phyloP scores from a whole-genome alignment of 345 rosid species.

The Melastoma malabathricum region DNA sequence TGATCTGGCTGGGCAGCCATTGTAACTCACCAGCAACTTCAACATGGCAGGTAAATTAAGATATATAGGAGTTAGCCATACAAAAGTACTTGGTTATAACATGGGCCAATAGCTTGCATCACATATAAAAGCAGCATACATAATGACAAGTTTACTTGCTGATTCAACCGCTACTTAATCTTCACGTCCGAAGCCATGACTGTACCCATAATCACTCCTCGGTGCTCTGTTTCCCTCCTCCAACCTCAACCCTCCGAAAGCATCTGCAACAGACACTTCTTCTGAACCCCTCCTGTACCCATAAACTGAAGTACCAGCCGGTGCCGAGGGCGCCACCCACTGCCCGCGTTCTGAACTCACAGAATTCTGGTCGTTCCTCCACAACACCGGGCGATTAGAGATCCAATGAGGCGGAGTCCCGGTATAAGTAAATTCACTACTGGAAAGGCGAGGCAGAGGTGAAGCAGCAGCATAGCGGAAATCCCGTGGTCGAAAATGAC shows the following conservation, averaged over 20 bases:
- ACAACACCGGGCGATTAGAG: neutral
- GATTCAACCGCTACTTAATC: neutral
- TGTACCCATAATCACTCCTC: neutral
- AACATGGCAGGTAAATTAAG: no score
- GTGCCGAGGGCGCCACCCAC: constrained; percentile 4
- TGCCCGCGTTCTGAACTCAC: no score
- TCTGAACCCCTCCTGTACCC: neutral
- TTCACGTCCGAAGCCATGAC: neutral
- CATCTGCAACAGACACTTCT: neutral
- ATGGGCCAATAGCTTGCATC: no score
- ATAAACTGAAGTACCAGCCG: neutral
- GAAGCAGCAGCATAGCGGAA: neutral
- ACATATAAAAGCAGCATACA: no score
- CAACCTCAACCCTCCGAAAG: constrained; percentile 8
- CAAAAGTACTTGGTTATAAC: no score
- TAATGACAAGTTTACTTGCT: neutral
- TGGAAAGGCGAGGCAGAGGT: neutral
- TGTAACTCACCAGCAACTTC: no score
- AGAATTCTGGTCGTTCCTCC: no score
- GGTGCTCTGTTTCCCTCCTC: constrained; percentile 3
- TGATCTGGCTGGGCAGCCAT: no score
- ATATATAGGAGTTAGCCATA: no score
- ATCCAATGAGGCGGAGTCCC: constrained; percentile 5
- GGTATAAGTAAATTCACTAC: constrained; percentile 2
- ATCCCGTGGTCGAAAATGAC: neutral